Base-by-base conservation (phyloP, 2,329 filamentous ascomycete species). In the Aspergillus transmontanensis region DNA sequence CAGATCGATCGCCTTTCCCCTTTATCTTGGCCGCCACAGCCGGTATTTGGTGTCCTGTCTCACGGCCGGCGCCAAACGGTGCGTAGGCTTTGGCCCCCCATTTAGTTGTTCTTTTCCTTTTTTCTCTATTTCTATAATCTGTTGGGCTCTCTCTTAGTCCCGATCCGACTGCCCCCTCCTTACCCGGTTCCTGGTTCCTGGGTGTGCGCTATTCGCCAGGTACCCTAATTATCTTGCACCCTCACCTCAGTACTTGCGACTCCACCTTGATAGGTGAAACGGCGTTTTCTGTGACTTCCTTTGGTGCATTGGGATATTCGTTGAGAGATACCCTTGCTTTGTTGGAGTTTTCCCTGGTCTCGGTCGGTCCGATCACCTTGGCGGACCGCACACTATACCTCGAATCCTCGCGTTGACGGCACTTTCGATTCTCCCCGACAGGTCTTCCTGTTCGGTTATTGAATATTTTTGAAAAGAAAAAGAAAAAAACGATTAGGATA, bases 11-110 rank as follows among this genome's bases (percentile, higher is more conserved):
- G 73, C 68, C 71, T 74, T 72, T 66, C 62, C 50, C 53, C 64
- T 67, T 61, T 72, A 68, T 73, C 72, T 76, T 79, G 77, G 77
- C 76, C 77, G 77, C 77, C 77, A 79, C 76, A 78, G 77, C 76
- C 77, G 77, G 76, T 78, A 72, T 73, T 78, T 78, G 77, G 76
- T 79, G 77, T 79, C 76, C 77, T 79, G 77, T 79, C 76, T 79
- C 72, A 77, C 76, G 77, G 75, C 77, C 76, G 76, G 77, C 77
- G 77, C 77, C 77, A 79, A 77, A 79, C 76, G 77, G 77, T 79
- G 77, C 77, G 74, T 79, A 79, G 77, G 77, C 77, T 78, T 76
- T 75, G 75, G 76, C 76, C 76, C 75, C 73, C 73, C 71, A 62
- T 63, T 61, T 61, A 66, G 63, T 63, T 62, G 62, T 67, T 67